These are phyloP conservation scores for Neurospora sp. DNA, from an alignment of 495 filamentous ascomycete species.

Conservation along the genomic window DNA sequence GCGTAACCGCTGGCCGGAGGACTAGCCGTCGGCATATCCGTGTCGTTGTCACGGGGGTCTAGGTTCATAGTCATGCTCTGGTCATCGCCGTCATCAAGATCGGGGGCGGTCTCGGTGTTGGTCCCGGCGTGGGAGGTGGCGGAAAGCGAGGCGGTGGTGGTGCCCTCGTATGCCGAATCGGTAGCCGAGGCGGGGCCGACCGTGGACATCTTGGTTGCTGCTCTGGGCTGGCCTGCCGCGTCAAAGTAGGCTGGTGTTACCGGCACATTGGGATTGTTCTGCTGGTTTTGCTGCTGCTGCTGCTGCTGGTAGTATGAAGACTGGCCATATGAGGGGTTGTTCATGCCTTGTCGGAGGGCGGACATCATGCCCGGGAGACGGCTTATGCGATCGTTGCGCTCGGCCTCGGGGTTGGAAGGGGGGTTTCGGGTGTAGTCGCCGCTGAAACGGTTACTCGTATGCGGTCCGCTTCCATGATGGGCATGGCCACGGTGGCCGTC, in stretches of 20 bases:
- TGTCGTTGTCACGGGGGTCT: conserved; percentile 22
- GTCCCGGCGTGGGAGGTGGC: conserved; percentile 41
- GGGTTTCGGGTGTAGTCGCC: conserved; percentile 49
- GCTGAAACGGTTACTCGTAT: conserved; percentile 20
- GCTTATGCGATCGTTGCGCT: conserved; percentile 88
- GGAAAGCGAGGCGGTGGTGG: conserved; percentile 26
- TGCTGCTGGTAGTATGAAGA: neutral
- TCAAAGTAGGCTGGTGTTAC: conserved; percentile 62
- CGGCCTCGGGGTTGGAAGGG: conserved; percentile 67
- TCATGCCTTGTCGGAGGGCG: conserved; percentile 42
- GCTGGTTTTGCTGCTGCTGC: conserved; percentile 6
- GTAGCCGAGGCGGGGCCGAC: conserved; percentile 69
- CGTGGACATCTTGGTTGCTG: conserved; percentile 60
- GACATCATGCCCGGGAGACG: conserved; percentile 77
- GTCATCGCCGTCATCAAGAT: conserved; percentile 33
- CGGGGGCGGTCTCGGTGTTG: conserved; percentile 34
- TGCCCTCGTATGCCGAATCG: conserved; percentile 61
- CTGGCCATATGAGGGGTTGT: neutral
- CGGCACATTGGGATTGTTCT: conserved; percentile 21
- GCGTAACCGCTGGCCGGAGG: conserved; percentile 18
- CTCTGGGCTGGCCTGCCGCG: conserved; percentile 42
- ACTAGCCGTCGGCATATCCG: conserved; percentile 29
- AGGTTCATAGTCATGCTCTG: conserved; percentile 42
- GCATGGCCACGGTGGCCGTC: conserved; percentile 77
- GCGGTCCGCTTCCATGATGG: conserved; percentile 25